Base-by-base conservation (phyloP, 805 yeast genomes). In the Metschnikowia corniflorae region DNA sequence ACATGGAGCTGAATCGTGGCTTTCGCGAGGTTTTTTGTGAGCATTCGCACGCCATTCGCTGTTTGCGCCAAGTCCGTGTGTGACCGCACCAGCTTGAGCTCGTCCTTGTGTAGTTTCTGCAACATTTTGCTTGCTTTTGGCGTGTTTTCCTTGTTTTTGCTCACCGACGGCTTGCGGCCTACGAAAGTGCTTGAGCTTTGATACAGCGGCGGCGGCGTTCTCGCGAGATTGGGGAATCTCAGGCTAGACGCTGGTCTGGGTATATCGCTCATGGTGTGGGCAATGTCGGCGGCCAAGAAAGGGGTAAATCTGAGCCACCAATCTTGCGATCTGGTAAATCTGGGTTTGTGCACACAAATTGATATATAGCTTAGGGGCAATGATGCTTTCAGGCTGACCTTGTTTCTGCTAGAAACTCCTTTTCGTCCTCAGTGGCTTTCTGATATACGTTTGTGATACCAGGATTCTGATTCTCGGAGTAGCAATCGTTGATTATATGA, bases 1-100 rank as follows among this genome's bases (percentile, higher is more conserved):
- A 84, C 79, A 37, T 82, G 80, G 15, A 87, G 59, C 49, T 79
- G 80, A 18, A 87, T 78, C 4, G 84, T 81, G 3, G 89, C 85
- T 46, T 77, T 77, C 35, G 78, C 71, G 25, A 85, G 61, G 55
- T 82, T 82, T 44, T 78, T 80, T n/a, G 86, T 82, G 41, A 85
- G 65, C 65, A 80, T 71, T 30, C 93, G 69, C 6, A 85, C 89
- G 3, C 87, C 88, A 54, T 83, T 82, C 4, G 88, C 93, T 7
- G 91, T 82, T 44, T 84, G 82, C 2, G 88, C 86, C 48, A 83
- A 63, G 51, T 82, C 83, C 7, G 85, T 80, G 58, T 85, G 93
- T 1, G 86, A 77, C 37, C 71, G 71, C 23, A 78, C 84, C 2
- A 74, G 65, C 39, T 72, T 68, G 33, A 80, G 57, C 30, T 74